Base-by-base conservation (phyloP, 2,329 filamentous ascomycete species). In the Aspergillus candidus region DNA sequence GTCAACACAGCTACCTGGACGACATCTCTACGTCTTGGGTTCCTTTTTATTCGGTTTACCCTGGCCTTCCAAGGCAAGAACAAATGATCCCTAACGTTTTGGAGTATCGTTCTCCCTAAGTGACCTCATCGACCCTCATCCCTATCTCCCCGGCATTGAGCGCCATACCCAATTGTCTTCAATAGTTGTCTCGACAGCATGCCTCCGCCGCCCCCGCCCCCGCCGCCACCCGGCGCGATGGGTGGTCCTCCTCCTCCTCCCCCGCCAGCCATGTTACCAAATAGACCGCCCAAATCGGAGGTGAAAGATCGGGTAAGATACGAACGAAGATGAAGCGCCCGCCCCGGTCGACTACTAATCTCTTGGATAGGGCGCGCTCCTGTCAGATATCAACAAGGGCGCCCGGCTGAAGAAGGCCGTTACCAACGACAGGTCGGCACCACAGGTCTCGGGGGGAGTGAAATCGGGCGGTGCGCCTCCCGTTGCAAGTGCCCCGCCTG, bases 371-470 rank as follows among this genome's bases (percentile, higher is more conserved):
- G 84, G 84, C 57, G 90, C 91, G 43, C 76, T 98, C 31, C 79
- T 97, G 35, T 78, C 81, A 60, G 91, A 97, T 67, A 98, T 98
- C 56, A 73, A 75, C 54, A 94, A 94, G 67, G 93, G 91, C 52
- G 76, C 72, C 54, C 72, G 74, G 49, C 75, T 97, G 47, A 95
- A 86, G 69, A 96, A 95, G 68, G 76, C 88, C 29, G 83, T 88
- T 44, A 87, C 90, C 55, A 96, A 97, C 69, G 91, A 97, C 67
- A 83, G 91, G 66, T 96, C 90, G 15, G 88, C 88, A 6, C 91
- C 91, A 1, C 58, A 78, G 40, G 66, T 96, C 44, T 77, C 68
- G 43, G 59, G 73, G 40, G 73, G 75, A 39, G 73, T 83, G 11
- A 70, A 86, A 44, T 84, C 81, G 54, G 84, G 86, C 50, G 84